These are phyloP conservation scores for Polytrichum formosum DNA, from an alignment of 225 moss, liverwort and hornwort genomes.

Conservation along the genomic window DNA sequence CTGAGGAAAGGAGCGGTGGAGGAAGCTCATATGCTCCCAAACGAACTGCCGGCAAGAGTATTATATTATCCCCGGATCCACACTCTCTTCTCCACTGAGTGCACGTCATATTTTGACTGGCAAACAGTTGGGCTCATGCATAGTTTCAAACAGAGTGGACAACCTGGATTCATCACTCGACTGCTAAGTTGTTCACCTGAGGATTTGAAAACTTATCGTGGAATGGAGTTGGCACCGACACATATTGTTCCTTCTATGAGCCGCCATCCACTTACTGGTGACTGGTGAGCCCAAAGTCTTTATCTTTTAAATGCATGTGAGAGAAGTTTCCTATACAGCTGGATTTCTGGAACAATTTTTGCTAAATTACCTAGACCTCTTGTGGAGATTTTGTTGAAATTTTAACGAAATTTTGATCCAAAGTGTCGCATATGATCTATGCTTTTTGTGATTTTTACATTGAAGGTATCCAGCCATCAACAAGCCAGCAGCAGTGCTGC, in stretches of 20 bases:
- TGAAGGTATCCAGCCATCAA: constrained; percentile 97
- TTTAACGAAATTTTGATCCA: too few relatives aligned
- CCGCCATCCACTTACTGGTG: constrained; percentile 79
- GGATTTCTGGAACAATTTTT: too few relatives aligned
- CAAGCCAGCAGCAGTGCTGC: constrained; percentile 92
- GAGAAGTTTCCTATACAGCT: not conserved
- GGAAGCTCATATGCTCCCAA: constrained; percentile 41
- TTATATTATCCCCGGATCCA: constrained; percentile 71
- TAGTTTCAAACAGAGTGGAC: constrained; percentile 74
- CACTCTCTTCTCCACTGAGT: constrained; percentile 87
- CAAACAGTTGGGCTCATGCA: constrained; percentile 95
- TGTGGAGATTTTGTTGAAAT: too few relatives aligned
- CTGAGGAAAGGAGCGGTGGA: constrained; percentile 37
- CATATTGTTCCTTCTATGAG: constrained; percentile 90
- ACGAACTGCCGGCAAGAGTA: constrained; percentile 11
- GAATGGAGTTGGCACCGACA: constrained; percentile 76
- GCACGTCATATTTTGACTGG: constrained; percentile 87
- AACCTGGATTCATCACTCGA: constrained; percentile 82
- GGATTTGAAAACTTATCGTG: constrained; percentile 54
- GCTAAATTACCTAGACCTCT: too few relatives aligned
- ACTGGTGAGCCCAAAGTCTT: constrained; percentile 40
- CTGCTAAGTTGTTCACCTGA: constrained; percentile 85
- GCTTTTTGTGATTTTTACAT: not conserved
- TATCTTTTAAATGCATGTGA: not conserved
- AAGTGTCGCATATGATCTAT: not conserved